Evolutionary conservation across 495 filamentous ascomycete species (phyloP).

Genomic region (Neurospora sp.): DNA sequence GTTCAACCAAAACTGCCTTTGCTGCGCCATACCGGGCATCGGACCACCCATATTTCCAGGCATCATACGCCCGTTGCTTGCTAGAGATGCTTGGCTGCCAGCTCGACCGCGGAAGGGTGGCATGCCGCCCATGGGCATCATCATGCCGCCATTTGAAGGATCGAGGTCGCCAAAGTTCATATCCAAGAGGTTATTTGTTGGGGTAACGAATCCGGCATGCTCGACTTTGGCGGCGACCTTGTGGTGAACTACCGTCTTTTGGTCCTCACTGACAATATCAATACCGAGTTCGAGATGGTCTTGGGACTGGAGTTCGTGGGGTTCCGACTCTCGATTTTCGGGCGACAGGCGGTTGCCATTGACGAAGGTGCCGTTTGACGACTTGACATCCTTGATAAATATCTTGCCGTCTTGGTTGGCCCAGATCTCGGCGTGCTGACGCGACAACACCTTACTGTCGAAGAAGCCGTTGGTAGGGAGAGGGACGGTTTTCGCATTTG

Average conservation of each 20-base stretch:
- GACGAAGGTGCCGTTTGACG: conserved; percentile 96
- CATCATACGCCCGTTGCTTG: conserved; percentile 46
- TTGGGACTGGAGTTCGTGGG: conserved; percentile 77
- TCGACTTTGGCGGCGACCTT: conserved; percentile 96
- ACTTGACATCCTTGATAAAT: conserved; percentile 95
- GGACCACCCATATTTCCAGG: conserved; percentile 51
- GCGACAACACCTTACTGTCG: conserved; percentile 92
- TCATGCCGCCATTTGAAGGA: conserved; percentile 58
- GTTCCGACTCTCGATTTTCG: conserved; percentile 91
- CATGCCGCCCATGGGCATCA: conserved; percentile 41
- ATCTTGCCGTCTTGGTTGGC: conserved; percentile 82
- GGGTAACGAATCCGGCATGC: conserved; percentile 70
- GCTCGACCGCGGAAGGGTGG: conserved; percentile 54
- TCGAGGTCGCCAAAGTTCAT: conserved; percentile 86
- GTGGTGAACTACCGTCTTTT: conserved; percentile 95
- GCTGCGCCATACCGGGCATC: conserved; percentile 31
- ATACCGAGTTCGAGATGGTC: conserved; percentile 92
- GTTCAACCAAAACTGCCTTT: conserved; percentile 61
- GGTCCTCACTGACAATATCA: conserved; percentile 96
- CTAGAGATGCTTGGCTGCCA: conserved; percentile 60
- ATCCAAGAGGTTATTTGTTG: conserved; percentile 63
- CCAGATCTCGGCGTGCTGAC: conserved; percentile 95
- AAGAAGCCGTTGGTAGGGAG: conserved; percentile 88
- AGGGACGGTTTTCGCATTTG: conserved; percentile 89
- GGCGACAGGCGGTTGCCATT: conserved; percentile 83